Evolutionary conservation across 495 filamentous ascomycete genomes (phyloP).

Genomic region (Sabuloglossum arenarium): DNA sequence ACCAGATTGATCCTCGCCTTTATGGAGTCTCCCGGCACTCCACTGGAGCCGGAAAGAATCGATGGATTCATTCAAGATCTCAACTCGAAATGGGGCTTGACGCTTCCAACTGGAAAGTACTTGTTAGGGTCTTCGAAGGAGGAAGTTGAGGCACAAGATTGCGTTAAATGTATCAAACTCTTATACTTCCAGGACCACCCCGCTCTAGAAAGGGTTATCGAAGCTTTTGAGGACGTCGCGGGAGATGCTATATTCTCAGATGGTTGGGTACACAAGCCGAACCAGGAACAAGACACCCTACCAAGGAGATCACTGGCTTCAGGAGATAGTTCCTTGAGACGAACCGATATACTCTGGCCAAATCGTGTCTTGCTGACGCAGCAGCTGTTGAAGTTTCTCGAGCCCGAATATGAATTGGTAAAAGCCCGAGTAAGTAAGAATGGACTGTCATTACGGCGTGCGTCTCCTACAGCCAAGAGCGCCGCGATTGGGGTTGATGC

Average conservation of each 20-base stretch:
- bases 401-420: background rate
- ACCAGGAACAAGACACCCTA: slow-evolving; percentile 3
- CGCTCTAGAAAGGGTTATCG: background rate
- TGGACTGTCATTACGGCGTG: background rate
- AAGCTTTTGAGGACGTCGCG: background rate
- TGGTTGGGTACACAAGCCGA: slow-evolving; percentile 5
- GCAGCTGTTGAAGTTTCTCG: background rate
- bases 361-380: background rate
- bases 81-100: slow-evolving; percentile 1
- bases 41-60: background rate
- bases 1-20: no score
- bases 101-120: background rate
- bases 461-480: background rate
- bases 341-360: background rate
- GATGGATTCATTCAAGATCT: background rate
- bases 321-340: background rate
- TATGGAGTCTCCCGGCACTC: slow-evolving; percentile 1
- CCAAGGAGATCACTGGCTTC: background rate
- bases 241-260: background rate
- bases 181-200: slow-evolving; percentile 2
- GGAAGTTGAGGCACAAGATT: background rate
- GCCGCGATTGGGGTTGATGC: background rate
- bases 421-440: background rate
- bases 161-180: slow-evolving; percentile 4
- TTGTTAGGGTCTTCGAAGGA: background rate